Conservation (phyloP, 2,329 filamentous ascomycete species). For the Fusarium albidum region DNA sequence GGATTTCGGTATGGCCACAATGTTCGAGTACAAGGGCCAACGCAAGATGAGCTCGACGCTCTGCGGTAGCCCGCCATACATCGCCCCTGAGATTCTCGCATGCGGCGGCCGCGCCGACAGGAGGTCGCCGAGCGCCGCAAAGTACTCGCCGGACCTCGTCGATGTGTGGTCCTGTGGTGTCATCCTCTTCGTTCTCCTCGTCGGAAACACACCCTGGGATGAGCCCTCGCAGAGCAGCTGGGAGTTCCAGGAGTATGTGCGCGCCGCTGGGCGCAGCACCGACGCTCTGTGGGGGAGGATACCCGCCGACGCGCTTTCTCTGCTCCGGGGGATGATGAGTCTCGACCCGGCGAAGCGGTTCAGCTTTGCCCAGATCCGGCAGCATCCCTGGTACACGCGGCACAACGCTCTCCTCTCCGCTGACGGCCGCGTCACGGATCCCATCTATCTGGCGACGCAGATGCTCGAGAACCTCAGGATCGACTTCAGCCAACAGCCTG, state of each 20-base stretch:
- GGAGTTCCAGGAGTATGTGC: conserved; percentile 89
- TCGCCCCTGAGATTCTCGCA: conserved; percentile 87
- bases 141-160: conserved; percentile 80
- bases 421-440: conserved; percentile 80
- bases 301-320: conserved; percentile 76
- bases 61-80: conserved; percentile 96
- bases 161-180: conserved; percentile 99
- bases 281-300: conserved; percentile 88
- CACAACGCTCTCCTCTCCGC: conserved; percentile 78
- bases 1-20: conserved; percentile 93
- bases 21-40: conserved; percentile 89
- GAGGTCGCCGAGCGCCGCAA: conserved; percentile 57
- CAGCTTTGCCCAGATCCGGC: conserved; percentile 83
- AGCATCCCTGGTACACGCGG: conserved; percentile 94
- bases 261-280: conserved; percentile 78
- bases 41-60: conserved; percentile 86
- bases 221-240: conserved; percentile 86
- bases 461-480: conserved; percentile 94
- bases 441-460: conserved; percentile 85
- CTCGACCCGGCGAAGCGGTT: conserved; percentile 79
- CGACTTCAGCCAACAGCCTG: conserved; percentile 77
- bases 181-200: conserved; percentile 93
- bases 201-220: conserved; percentile 98
- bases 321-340: conserved; percentile 93
- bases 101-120: conserved; percentile 59